Base-by-base conservation (phyloP, 2,329 filamentous ascomycete species). In the Furcasterigmium furcatum region DNA sequence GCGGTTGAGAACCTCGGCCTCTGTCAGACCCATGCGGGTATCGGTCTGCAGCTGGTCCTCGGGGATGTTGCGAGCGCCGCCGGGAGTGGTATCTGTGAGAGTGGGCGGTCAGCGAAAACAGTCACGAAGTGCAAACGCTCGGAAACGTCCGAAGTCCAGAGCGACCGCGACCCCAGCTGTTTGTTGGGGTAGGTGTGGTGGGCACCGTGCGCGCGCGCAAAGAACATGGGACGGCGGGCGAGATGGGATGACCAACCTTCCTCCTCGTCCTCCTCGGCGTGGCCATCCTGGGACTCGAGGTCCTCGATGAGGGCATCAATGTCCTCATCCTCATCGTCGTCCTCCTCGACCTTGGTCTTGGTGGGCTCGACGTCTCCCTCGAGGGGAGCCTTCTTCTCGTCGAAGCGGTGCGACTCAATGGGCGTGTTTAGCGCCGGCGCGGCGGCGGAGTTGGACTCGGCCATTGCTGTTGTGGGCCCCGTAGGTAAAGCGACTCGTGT, bases 241-340 rank as follows among this genome's bases (percentile, higher is more conserved):
- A 19, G 10, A n/a, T n/a, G n/a, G n/a, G 4, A 27, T 18, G 13
- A 25, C 41, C 14, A 27, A 43, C 41, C 41, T 49, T 70, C 70
- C 46, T 72, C 82, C 47, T 86, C 82, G 35, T 82, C 82, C 22
- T 86, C 82, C 21, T 84, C 74, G 16, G 76, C 72, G 44, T 84
- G 81, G 45, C 85, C 88, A 66, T 94, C 88, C 57, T 89, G 76
- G 35, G 85, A 90, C 71, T 94, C 87, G 55, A 95, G 84, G 59
- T 94, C 89, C 65, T 91, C 87, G 55, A 95, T 95, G 59, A 95
- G 77, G 60, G 84, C 82, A 62, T 95, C 88, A 55, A 95, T 90
- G 64, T 92, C 86, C 71, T 90, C 87, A 58, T 90, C 86, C 24
- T 71, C 64, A 38, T 88, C 86, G 19, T 91, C 85, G 41, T 88